Evolutionary conservation across 2,329 filamentous ascomycete genomes (phyloP), one percentile per base, ranked within the genome.

Genomic region (Raffaelea albimanens): DNA sequence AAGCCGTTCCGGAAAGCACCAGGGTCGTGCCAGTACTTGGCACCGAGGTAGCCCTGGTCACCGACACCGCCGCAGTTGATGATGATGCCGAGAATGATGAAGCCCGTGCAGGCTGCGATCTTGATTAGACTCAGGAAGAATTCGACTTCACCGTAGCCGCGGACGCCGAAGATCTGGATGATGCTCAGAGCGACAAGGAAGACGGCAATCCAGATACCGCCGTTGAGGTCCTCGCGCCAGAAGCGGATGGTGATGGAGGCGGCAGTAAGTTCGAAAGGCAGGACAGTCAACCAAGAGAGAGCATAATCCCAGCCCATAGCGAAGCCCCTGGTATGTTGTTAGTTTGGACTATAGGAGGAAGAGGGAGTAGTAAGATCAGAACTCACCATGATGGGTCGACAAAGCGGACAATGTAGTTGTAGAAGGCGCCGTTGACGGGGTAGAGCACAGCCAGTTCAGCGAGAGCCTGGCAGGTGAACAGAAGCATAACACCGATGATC

Each of bases 21-120:
- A 0, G 75, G 75, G 31, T 76, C 63, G 52, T 72, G 65, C 78
- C 79, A 83, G 64, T 76, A 81, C 39, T 69, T 68, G 19, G 72
- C 77, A 16, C 82, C 80, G 40, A 82, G 73, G 58, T 82, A 80
- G 34, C 76, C 73, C 55, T 71, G 63, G 52, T 70, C 59, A 49
- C 75, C 75, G 21, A 75, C 75, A 45, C 75, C 78, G 40, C 78
- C 78, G 46, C 65, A 68, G 59, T 79, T 71, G 56, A 82, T 71
- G 48, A 81, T 62, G 46, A 82, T 78, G 40, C 75, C 78, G 22
- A 83, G 64, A 53, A 85, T 71, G 59, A 84, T 83, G 60, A 84
- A 83, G 5, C 79, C 80, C 10, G 74, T 64, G 56, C 75, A 73
- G 41, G 79, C 76, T 13, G 65, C 56, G 54, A 82, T 69, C 60